Evolutionary conservation across 148 eudicot species (phyloP), one percentile per base, ranked within the genome.

Genomic region (Vaccinium darrowii): DNA sequence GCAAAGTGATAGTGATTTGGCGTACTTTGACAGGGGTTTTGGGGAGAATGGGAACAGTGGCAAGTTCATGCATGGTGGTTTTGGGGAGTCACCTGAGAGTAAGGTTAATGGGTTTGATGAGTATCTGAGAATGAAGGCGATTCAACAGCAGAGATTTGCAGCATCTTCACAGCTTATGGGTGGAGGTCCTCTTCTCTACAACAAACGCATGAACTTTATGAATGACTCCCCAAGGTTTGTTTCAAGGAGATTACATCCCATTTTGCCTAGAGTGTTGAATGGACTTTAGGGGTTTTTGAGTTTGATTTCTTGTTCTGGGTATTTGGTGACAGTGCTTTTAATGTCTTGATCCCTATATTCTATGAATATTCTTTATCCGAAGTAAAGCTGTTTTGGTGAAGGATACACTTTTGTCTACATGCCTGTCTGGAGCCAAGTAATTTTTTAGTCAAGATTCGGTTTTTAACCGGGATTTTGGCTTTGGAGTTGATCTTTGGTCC

Each of bases 11-110:
- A 67, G 51, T 13, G 94, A 91, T 3, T 92, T 87, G 57, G 27
- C 85, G 90, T 90, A 92, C 82, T 94, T 73, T 81, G 85, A 93
- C 8, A 86, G 89, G 83, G 98, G 98, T 3, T 94, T 89, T 36
- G 92, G 98, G 62, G 93, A 94, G 85, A 95, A 94, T 83, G 98
- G 94, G 0, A 86, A 19, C 27, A 30, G 79, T 74, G 93, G 98
- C 81, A 92, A 90, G 87, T 94, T 95, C 53, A 86, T 89, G 72
- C 98, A 95, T 87, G 87, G 87, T 30, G 92, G 78, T 6, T 62
- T 53, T 39, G 85, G 78, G 3, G 90, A 78, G 81, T 85, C 82
- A 8, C 81, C 47, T 1, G 91, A 79, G 12, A 73, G 92, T 65
- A 87, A 85, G 71, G 67, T 88, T 57, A 91, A 89, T 58, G 93